Evolutionary conservation across 371 early-diverging fungal genomes (phyloP).

Genomic region (Mortierella polycephala): DNA sequence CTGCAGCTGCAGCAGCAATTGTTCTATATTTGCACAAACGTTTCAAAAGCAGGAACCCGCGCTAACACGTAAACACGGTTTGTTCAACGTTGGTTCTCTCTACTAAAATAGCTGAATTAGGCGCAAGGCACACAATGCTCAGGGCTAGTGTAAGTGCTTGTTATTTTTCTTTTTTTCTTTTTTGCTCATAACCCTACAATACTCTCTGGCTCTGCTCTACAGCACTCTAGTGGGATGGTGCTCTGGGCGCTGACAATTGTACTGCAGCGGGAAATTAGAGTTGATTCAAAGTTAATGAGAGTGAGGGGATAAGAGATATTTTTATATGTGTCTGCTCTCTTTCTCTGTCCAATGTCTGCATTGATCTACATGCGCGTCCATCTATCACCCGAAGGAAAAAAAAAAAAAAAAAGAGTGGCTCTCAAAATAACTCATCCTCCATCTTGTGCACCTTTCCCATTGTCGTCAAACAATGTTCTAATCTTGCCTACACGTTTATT

Average conservation of each 20-base stretch:
- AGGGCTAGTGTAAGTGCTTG: constrained; percentile 39
- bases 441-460: too few species aligned
- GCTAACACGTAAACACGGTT: neutral
- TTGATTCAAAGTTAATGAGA: constrained; percentile 46
- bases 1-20: too few species aligned
- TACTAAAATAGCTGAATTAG: constrained; percentile 35
- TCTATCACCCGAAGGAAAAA: too few species aligned
- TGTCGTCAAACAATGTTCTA: too few species aligned
- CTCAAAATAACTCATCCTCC: too few species aligned
- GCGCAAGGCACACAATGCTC: constrained; percentile 27
- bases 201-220: neutral
- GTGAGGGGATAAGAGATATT: constrained; percentile 5
- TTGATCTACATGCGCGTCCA: too few species aligned
- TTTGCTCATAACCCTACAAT: neutral
- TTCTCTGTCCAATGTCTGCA: neutral
- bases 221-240: neutral
- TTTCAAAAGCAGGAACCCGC: neutral
- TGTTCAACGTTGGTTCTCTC: neutral
- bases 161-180: neutral
- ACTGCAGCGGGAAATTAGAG: constrained; percentile 13
- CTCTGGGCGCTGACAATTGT: neutral
- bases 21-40: neutral
- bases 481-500: too few species aligned
- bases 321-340: neutral
- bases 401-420: too few species aligned